Base-by-base conservation (phyloP, 495 filamentous ascomycete genomes). In the Stereocaulon alpinum region DNA sequence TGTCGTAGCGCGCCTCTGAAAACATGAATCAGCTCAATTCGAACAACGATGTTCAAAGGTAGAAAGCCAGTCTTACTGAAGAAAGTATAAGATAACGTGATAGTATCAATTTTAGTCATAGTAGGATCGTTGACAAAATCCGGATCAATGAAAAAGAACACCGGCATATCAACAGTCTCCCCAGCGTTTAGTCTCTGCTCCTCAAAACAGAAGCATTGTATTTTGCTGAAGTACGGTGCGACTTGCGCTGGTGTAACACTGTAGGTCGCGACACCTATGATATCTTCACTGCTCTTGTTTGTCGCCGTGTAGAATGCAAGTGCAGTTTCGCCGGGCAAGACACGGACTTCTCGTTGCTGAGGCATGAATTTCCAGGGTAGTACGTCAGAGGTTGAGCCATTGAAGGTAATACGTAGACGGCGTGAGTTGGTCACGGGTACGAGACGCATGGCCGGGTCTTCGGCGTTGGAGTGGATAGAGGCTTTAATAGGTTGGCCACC, bases 161-260 rank as follows among this genome's bases (percentile, higher is more conserved):
- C 94, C 3, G 94, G 94, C 94, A 99, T 99, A 75, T 99, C 94
- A 55, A 99, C 94, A 40, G 90, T 90, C 76, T 99, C 94, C 29
- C 92, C 90, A 24, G 91, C 92, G 70, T 91, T 92, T 54, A 98
- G 73, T 63, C 94, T 82, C 79, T 98, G 86, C 72, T 89, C 91
- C 77, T 99, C 94, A 69, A 99, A 99, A 70, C 94, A 99, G 73
- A 99, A 99, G 66, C 94, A 99, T 73, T 99, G 94, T 55, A 99
- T 99, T 80, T 99, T 99, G 79, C 86, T 90, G 71, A 99, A 99
- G 69, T 99, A 99, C 4, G 89, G 92, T 30, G 94, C 92, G 30
- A 95, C 89, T 76, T 97, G 94, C 14, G 82, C 92, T 10, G 94
- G 94, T 12, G 90, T 96, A 51, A 99, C 94, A 70, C 86, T 90